Percentiles rank a stretch among this genome's conserved stretches.
Evolutionary conservation across 176 grass and related monocot genomes (phyloP).

Genomic region (Triticum monococcum): DNA sequence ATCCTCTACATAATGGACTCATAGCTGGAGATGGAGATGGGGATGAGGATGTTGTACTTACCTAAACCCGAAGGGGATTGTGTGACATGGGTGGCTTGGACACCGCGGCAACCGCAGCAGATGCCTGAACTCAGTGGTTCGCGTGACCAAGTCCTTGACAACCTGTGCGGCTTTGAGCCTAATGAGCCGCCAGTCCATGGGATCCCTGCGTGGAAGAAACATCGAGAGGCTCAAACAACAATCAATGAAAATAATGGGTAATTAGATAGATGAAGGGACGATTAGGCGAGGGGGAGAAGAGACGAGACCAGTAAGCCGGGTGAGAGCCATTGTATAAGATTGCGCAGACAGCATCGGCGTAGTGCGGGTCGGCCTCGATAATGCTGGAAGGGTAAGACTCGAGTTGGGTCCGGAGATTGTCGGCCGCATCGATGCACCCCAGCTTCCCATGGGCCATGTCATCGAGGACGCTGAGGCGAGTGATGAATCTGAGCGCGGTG

Average conservation of each 20-base stretch:
- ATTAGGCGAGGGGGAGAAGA: not conserved
- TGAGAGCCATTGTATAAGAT: not conserved
- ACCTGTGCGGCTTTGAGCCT: not conserved
- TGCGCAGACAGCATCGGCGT: not conserved
- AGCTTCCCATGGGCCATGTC: not conserved
- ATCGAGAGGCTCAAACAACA: not conserved
- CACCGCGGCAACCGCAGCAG: not conserved
- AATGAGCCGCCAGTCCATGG: not conserved
- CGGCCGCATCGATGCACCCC: not conserved
- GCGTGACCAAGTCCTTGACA: not conserved
- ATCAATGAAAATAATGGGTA: not conserved
- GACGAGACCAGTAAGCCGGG: not conserved
- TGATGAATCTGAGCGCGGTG: not conserved
- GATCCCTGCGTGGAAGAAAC: not conserved
- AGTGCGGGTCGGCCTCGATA: not conserved
- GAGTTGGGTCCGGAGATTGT: not conserved
- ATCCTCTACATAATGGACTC: not conserved
- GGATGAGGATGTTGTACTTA: not conserved
- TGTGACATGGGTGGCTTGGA: not conserved
- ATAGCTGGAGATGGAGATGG: not conserved
- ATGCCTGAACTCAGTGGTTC: not conserved
- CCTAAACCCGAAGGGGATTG: not conserved
- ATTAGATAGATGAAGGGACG: not conserved
- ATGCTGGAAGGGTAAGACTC: not conserved
- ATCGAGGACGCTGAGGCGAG: not conserved